A percentile compares a stretch with the other conserved stretches of the same genome.
Conservation (phyloP, 306 rosid genomes). For the Dalbergia oliveri region DNA sequence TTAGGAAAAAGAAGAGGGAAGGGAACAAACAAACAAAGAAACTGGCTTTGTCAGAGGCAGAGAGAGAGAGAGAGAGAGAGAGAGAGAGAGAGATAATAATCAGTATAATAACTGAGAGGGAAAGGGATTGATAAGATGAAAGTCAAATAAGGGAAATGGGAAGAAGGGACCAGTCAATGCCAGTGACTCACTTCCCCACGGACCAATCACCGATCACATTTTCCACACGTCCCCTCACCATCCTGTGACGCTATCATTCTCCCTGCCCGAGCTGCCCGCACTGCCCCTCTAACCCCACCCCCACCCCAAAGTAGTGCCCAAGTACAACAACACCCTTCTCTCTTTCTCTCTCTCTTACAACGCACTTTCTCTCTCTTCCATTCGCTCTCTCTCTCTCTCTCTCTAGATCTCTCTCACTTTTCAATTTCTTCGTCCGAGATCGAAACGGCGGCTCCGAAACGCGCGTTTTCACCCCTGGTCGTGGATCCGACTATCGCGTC, state of each 20-base stretch:
- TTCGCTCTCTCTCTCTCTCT: conserved; percentile 50
- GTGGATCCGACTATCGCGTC: conserved; percentile 38
- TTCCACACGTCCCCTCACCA: conserved; percentile 32
- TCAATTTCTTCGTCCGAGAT: conserved; percentile 36
- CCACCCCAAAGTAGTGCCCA: conserved; percentile 39
- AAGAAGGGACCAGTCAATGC: conserved; percentile 42
- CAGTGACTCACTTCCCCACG: conserved; percentile 33
- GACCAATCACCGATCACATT: conserved; percentile 27
- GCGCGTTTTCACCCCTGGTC: background rate
- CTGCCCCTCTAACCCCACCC: conserved; percentile 52
- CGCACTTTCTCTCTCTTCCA: conserved; percentile 36
- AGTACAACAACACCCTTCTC: conserved; percentile 56
- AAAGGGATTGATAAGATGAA: conserved; percentile 8
- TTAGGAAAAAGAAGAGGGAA: background rate
- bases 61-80: background rate
- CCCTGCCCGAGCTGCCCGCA: conserved; percentile 52
- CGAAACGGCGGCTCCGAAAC: conserved; percentile 53
- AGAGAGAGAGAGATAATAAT: background rate
- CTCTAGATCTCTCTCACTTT: conserved; percentile 42
- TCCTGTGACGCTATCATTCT: conserved; percentile 51
- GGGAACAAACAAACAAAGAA: conserved; percentile 18
- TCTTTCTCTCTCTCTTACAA: conserved; percentile 14
- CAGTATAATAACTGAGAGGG: background rate
- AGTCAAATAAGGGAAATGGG: conserved; percentile 40
- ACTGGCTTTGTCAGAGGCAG: conserved; percentile 35